Evolutionary conservation across 1,284 basidiomycete species (phyloP), one percentile per base, ranked within the genome.

Genomic region (Megacollybia platyphylla): DNA sequence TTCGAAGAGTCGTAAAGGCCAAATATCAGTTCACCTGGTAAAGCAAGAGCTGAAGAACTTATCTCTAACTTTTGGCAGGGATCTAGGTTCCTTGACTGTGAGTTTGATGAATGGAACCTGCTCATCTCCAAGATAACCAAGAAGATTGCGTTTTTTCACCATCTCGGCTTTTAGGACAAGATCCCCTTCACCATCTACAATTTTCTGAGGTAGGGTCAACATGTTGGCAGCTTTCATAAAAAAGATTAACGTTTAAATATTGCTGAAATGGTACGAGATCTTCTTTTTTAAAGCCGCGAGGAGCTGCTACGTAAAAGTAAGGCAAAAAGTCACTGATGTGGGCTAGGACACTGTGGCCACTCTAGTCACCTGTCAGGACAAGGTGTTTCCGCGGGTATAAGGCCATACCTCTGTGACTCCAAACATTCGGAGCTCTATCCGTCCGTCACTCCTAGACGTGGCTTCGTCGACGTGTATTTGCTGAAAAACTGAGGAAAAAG

Each of bases 381-480:
- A 36, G n/a, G 34, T 24, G 15, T 7, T 32, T 26, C 32, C 15
- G 34, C 9, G 24, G 32, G 9, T 2, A 4, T 13, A 11, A 28
- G 20, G 30, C 44, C 39, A 31, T 45, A 84, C 87, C 64, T 90
- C 68, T 2, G 89, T 96, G 4, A 96, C 86, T 37, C 92, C 92
- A 59, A 83, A 97, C 63, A 96, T 77, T 32, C 87, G 70, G 28
- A 96, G 53, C 27, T 40, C 39, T 38, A 69, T 70, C 0, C 74
- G 67, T 1, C 60, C 64, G 18, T 67, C 66, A 5, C 11, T 11
- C 20, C 52, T 52, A 46, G 84, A 79, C 3, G 69, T 69, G 2
- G 78, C 67, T 46, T 87, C 80, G 50, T 93, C 87, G 7, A 97
- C 71, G 49, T 97, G 93, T 45, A 92, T 92, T 58, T 97, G 93